Percentiles rank a stretch among this genome's conserved stretches.
phyloP scores from a whole-genome alignment of 2,329 filamentous ascomycete genomes.

The Fusarium torulosum region DNA sequence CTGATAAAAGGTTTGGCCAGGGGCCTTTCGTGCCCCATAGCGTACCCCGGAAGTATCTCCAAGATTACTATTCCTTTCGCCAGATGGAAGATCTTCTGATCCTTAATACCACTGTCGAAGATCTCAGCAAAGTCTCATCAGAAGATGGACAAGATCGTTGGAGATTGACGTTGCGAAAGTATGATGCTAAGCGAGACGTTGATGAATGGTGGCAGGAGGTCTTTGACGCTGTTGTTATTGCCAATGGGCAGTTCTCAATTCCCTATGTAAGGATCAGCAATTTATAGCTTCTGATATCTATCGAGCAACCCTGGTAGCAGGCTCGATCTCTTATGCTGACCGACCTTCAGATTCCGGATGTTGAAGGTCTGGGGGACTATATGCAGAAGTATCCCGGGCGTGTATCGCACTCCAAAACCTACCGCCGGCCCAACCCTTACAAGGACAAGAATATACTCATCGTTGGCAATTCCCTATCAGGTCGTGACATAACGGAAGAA shows the following conservation, averaged over 20 bases:
- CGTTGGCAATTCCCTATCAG: neutral
- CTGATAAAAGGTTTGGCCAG: neutral
- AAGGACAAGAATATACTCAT: neutral
- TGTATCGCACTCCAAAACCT: neutral
- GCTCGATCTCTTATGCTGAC: neutral
- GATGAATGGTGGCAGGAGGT: conserved; percentile 9
- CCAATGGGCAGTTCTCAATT: neutral
- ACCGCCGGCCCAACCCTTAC: neutral
- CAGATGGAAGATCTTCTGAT: neutral
- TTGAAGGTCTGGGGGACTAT: neutral
- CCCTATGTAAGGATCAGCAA: neutral
- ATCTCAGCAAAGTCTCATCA: neutral
- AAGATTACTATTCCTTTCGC: neutral
- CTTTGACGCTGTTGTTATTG: conserved; percentile 1
- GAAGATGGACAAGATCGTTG: neutral
- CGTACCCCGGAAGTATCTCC: neutral
- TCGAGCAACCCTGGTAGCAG: no score
- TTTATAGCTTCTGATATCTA: no score
- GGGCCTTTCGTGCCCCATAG: neutral
- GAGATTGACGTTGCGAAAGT: neutral
- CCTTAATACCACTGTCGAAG: neutral
- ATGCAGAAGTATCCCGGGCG: neutral
- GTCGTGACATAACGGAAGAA: neutral
- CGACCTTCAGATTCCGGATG: neutral
- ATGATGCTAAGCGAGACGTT: neutral